phyloP scores from a whole-genome alignment of 192 early-diverging fungal species.

The Rhizophagus sp. region DNA sequence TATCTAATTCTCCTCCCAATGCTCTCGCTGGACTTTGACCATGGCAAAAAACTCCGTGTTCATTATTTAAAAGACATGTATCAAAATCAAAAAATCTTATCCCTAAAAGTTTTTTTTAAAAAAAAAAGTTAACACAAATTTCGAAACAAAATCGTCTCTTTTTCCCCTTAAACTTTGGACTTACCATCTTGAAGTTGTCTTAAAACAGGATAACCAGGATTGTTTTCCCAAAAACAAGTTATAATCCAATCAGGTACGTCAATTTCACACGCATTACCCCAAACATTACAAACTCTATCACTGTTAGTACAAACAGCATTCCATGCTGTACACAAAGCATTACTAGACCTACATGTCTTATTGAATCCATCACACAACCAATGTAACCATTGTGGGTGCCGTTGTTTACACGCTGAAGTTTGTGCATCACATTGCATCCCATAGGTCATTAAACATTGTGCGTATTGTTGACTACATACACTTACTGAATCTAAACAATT shows the following conservation, averaged over 20 bases:
- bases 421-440: constrained; percentile 34
- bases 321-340: constrained; percentile 41
- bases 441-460: constrained; percentile 34
- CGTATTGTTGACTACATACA: constrained; percentile 33
- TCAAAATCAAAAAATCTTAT: constrained; percentile 45
- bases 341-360: constrained; percentile 33
- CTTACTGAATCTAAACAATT: constrained; percentile 37
- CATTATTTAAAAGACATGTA: constrained; percentile 37
- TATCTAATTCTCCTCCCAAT: constrained; percentile 34
- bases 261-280: constrained; percentile 34
- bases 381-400: constrained; percentile 35
- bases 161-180: background rate
- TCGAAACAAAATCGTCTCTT: background rate
- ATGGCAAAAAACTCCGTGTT: constrained; percentile 40
- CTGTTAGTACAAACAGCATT: constrained; percentile 36
- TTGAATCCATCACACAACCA: constrained; percentile 40
- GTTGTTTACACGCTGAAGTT: constrained; percentile 32
- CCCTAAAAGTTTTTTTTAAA: constrained; percentile 26
- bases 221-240: constrained; percentile 45
- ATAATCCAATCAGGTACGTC: constrained; percentile 35
- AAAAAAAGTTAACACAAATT: background rate
- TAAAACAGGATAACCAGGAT: constrained; percentile 34
- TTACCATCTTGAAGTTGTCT: constrained; percentile 43
- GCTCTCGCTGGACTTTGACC: constrained; percentile 32
- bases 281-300: constrained; percentile 35